Percentiles rank a stretch among this genome's conserved stretches.
Conservation (phyloP, 345 rosid genomes). For the Mallotus nudiflorus region DNA sequence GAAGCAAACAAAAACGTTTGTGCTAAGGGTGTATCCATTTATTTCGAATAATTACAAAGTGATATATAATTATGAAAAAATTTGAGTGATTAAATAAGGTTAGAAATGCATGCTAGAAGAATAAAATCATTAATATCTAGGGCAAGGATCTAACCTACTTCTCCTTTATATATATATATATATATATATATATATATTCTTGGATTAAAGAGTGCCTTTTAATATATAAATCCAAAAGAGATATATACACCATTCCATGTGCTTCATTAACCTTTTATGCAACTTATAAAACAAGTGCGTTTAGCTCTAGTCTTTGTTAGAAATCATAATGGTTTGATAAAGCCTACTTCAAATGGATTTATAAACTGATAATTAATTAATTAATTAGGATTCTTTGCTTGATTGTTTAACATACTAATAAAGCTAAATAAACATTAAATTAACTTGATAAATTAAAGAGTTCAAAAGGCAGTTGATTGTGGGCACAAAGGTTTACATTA, state of each 20-base stretch:
- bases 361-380: conserved; percentile 9
- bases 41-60: too few relatives aligned
- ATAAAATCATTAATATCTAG: conserved; percentile 37
- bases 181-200: conserved; percentile 3
- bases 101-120: conserved; percentile 22
- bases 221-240: conserved; percentile 24
- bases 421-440: conserved; percentile 14
- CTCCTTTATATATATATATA: not conserved
- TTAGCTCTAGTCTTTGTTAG: conserved; percentile 20
- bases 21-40: too few relatives aligned
- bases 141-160: conserved; percentile 33
- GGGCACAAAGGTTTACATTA: too few relatives aligned
- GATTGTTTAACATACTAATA: conserved; percentile 8
- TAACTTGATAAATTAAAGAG: conserved; percentile 9
- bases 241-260: conserved; percentile 46
- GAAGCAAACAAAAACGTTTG: too few relatives aligned
- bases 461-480: conserved; percentile 11
- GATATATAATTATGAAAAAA: too few relatives aligned
- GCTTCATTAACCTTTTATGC: conserved; percentile 24
- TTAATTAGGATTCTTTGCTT: conserved; percentile 15
- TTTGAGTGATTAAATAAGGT: too few relatives aligned
- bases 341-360: conserved; percentile 33
- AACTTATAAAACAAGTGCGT: conserved; percentile 16
- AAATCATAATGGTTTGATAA: conserved; percentile 29
- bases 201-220: conserved; percentile 19